A percentile compares a stretch with the other conserved stretches of the same genome.
Evolutionary conservation across 2,329 filamentous ascomycete species (phyloP).

Genomic region (Tolypocladium album): DNA sequence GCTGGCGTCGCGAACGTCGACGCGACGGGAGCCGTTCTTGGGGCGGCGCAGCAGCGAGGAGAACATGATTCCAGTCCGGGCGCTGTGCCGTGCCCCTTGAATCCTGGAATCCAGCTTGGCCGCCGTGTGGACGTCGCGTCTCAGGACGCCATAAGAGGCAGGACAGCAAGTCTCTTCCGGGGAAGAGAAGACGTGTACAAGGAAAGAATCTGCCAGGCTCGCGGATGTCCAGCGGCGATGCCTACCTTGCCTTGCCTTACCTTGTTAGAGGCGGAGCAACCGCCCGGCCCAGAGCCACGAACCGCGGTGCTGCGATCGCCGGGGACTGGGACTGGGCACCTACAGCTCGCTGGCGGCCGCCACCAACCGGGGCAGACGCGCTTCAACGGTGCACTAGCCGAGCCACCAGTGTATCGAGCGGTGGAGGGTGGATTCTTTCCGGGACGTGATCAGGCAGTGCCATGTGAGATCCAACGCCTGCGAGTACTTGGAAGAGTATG

Average conservation of each 20-base stretch:
- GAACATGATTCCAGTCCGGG: constrained; percentile 19
- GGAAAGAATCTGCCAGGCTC: constrained; percentile 1
- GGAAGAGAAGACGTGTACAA: constrained; percentile 10
- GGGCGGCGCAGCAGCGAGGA: constrained; percentile 23
- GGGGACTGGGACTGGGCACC: background rate
- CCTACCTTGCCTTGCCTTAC: too few species aligned
- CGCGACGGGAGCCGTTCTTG: constrained; percentile 21
- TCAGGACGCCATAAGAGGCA: constrained; percentile 12
- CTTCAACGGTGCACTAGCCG: background rate
- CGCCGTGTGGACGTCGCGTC: constrained; percentile 8
- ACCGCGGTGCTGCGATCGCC: background rate
- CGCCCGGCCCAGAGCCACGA: background rate
- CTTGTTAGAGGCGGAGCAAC: background rate
- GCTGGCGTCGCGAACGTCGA: constrained; percentile 16
- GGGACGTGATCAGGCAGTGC: background rate
- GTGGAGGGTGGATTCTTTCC: background rate
- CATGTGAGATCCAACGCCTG: background rate
- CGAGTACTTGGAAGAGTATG: too few species aligned
- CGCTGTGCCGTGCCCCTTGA: background rate
- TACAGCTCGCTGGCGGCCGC: background rate
- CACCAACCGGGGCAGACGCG: background rate
- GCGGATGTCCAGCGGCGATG: background rate
- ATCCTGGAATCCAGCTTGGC: constrained; percentile 10
- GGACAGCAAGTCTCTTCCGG: background rate
- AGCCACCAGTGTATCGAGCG: background rate